phyloP scores from a whole-genome alignment of 1,284 basidiomycete species.

The Cutaneotrichosporon cavernicola region DNA sequence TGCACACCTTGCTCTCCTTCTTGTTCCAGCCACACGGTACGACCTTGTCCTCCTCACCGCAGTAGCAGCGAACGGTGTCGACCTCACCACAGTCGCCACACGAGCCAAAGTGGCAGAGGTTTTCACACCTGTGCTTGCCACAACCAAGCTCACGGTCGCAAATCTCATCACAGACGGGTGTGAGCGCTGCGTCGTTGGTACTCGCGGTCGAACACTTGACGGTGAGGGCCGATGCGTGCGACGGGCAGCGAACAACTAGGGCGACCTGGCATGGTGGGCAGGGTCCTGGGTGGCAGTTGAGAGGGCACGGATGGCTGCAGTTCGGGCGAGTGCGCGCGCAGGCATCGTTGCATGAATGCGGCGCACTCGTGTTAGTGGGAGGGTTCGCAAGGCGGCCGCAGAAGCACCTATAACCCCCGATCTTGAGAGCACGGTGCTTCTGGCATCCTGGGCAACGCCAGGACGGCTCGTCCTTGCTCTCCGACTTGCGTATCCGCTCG shows the following conservation, averaged over 20 bases:
- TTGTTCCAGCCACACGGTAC: slow-evolving; percentile 66
- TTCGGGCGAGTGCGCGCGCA: slow-evolving; percentile 65
- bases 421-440: slow-evolving; percentile 64
- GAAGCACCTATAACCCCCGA: slow-evolving; percentile 77
- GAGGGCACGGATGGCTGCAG: slow-evolving; percentile 69
- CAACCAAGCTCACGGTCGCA: slow-evolving; percentile 65
- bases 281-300: slow-evolving; percentile 69
- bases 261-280: slow-evolving; percentile 69
- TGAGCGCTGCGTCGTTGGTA: slow-evolving; percentile 50
- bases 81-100: slow-evolving; percentile 65
- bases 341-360: slow-evolving; percentile 76
- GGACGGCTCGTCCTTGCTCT: slow-evolving; percentile 54
- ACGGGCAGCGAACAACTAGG: slow-evolving; percentile 64
- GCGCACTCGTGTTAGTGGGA: slow-evolving; percentile 66
- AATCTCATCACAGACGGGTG: slow-evolving; percentile 64
- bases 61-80: slow-evolving; percentile 68
- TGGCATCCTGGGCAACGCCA: slow-evolving; percentile 90
- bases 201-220: slow-evolving; percentile 63
- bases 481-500: slow-evolving; percentile 29
- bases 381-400: slow-evolving; percentile 74
- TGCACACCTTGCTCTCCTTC: slow-evolving; percentile 41
- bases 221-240: slow-evolving; percentile 61
- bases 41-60: slow-evolving; percentile 65
- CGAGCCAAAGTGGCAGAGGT: slow-evolving; percentile 68
- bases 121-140: slow-evolving; percentile 61